These are phyloP conservation scores for Wickerhamiella lipophila DNA, from an alignment of 805 yeast genomes.

Conservation along the genomic window DNA sequence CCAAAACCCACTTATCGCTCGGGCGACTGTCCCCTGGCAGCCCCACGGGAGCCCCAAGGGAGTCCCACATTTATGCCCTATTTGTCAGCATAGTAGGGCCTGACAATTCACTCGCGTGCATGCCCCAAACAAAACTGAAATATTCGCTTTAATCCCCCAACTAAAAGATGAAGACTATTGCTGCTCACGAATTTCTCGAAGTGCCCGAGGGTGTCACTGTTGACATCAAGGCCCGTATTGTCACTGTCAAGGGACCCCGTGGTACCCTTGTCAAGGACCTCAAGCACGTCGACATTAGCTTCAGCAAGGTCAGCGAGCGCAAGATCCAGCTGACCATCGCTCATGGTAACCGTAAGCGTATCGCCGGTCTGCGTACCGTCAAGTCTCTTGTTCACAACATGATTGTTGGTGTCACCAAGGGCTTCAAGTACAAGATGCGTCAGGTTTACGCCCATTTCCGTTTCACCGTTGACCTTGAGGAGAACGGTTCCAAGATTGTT, in stretches of 20 bases:
- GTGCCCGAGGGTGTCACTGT: slow-evolving; percentile 90
- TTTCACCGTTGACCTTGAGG: slow-evolving; percentile 88
- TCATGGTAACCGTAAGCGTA: slow-evolving; percentile 99
- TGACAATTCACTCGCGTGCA: background rate
- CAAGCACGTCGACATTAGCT: slow-evolving; percentile 90
- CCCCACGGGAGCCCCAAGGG: too few species aligned
- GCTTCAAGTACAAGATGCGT: slow-evolving; percentile 99
- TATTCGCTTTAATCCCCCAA: too few species aligned
- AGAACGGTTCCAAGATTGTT: slow-evolving; percentile 71
- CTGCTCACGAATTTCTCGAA: slow-evolving; percentile 70
- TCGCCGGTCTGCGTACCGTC: slow-evolving; percentile 98
- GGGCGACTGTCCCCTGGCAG: too few species aligned
- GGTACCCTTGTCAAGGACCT: slow-evolving; percentile 84
- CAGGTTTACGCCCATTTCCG: slow-evolving; percentile 99
- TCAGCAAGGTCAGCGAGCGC: slow-evolving; percentile 56
- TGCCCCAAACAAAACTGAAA: too few species aligned
- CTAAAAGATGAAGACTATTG: slow-evolving; percentile 59
- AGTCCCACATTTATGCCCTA: background rate
- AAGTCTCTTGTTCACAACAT: slow-evolving; percentile 88
- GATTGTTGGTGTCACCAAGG: slow-evolving; percentile 97
- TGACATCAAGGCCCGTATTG: slow-evolving; percentile 76
- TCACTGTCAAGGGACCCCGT: slow-evolving; percentile 95
- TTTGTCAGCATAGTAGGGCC: background rate
- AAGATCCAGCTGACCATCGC: slow-evolving; percentile 82
- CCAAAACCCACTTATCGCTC: too few species aligned